Evolutionary conservation across 495 filamentous ascomycete species (phyloP).

Genomic region (Aspergillus sclerotioniger): DNA sequence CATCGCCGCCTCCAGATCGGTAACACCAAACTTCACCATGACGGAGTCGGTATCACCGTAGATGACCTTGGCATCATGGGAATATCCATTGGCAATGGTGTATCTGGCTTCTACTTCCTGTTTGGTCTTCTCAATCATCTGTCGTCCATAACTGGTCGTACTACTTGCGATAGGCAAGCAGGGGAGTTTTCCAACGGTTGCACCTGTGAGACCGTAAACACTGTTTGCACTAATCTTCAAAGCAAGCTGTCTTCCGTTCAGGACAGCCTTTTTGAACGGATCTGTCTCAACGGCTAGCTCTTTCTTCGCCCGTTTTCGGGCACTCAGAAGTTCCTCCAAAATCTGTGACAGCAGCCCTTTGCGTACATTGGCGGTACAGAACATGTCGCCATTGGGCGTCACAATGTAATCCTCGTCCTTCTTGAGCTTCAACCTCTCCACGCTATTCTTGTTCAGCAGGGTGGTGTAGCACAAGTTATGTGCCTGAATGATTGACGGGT

Average conservation of each 20-base stretch:
- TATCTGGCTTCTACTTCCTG: slow-evolving; percentile 86
- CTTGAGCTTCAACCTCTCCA: slow-evolving; percentile 68
- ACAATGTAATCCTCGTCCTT: slow-evolving; percentile 95
- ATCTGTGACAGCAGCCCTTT: slow-evolving; percentile 95
- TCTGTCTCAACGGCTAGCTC: slow-evolving; percentile 91
- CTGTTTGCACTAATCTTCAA: slow-evolving; percentile 97
- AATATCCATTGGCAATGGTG: slow-evolving; percentile 89
- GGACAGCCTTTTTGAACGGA: slow-evolving; percentile 93
- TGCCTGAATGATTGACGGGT: slow-evolving; percentile 97
- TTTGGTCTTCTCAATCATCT: slow-evolving; percentile 99
- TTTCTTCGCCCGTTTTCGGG: slow-evolving; percentile 89
- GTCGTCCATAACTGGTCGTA: slow-evolving; percentile 90
- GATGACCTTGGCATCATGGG: slow-evolving; percentile 91
- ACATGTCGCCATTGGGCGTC: slow-evolving; percentile 91
- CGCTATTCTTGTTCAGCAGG: slow-evolving; percentile 72
- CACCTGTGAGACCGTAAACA: slow-evolving; percentile 96
- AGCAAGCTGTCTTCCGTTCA: slow-evolving; percentile 96
- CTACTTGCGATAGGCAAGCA: slow-evolving; percentile 95
- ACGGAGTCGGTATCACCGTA: slow-evolving; percentile 99
- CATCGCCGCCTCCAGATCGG: slow-evolving; percentile 82
- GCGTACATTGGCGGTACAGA: slow-evolving; percentile 80
- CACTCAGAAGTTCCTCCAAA: slow-evolving; percentile 84
- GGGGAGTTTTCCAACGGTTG: slow-evolving; percentile 91
- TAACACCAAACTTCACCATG: slow-evolving; percentile 98
- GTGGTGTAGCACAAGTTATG: slow-evolving; percentile 99